Conservation (phyloP, 129 eudicot genomes). For the Arctium lappa region DNA sequence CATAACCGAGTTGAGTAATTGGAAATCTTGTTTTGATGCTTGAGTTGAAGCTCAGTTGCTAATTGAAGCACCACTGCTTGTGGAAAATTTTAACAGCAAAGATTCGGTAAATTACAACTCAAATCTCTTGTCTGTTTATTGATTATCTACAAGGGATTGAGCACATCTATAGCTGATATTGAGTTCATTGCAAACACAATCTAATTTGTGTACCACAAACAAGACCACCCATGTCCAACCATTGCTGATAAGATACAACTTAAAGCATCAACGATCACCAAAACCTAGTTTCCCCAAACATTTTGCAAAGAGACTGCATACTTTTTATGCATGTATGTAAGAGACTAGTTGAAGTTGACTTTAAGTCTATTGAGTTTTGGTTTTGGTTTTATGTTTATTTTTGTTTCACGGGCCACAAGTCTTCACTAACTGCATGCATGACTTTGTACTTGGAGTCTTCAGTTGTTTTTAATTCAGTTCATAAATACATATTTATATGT, state of each 20-base stretch:
- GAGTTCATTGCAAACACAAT: not conserved
- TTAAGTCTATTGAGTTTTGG: not conserved
- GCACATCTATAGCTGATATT: not conserved
- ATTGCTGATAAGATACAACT: not conserved
- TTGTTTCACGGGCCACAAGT: not conserved
- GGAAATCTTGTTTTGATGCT: not conserved
- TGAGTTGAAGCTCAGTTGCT: conserved; percentile 23
- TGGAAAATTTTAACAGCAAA: conserved; percentile 17
- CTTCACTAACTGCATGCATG: not conserved
- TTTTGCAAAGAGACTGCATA: not conserved
- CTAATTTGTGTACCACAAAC: not conserved
- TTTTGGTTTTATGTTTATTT: not conserved
- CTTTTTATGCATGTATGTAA: not conserved
- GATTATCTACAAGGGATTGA: not conserved
- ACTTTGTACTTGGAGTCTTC: not conserved
- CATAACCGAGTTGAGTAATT: not conserved
- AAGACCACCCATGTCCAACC: not conserved
- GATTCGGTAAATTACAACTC: conserved; percentile 26
- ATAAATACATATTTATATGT: no score
- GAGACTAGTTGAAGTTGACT: not conserved
- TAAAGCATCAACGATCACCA: not conserved
- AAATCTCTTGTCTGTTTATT: not conserved
- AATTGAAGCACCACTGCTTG: conserved; percentile 33
- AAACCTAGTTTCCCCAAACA: not conserved
- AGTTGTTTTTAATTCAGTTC: not conserved